Evolutionary conservation across 139 green algal genomes (phyloP).

Genomic region (Haematococcus lacustris): DNA sequence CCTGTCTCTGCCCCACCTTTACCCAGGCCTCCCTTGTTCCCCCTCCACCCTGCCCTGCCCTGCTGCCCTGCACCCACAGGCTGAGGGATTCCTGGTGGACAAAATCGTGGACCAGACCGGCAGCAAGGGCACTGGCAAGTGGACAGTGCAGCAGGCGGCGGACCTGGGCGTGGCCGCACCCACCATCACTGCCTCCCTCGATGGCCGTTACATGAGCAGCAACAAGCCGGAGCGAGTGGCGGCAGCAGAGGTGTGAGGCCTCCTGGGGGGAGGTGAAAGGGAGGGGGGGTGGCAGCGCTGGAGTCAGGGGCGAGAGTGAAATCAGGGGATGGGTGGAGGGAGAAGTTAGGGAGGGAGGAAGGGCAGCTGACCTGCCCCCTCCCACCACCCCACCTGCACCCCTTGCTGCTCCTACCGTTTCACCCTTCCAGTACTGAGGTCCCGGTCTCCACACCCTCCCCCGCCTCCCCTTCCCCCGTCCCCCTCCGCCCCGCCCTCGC

Average conservation of each 20-base stretch:
- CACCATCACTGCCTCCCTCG: slow-evolving; percentile 91
- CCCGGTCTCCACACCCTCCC: not conserved
- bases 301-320: no score
- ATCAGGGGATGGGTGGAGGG: no score
- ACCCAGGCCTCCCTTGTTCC: slow-evolving; percentile 3
- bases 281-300: no score
- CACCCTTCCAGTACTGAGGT: no score
- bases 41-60: not conserved
- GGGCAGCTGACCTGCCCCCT: no score
- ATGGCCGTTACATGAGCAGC: slow-evolving; percentile 82
- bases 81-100: slow-evolving; percentile 79
- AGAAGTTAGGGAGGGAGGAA: no score
- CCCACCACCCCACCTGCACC: no score
- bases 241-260: slow-evolving; percentile 12
- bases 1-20: no score
- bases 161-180: slow-evolving; percentile 89
- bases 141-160: slow-evolving; percentile 98
- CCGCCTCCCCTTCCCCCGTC: not conserved
- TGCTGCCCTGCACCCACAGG: slow-evolving; percentile 12
- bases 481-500: not conserved
- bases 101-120: slow-evolving; percentile 98
- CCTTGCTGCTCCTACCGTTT: no score
- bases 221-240: slow-evolving; percentile 86
- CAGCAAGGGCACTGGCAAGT: slow-evolving; percentile 98
- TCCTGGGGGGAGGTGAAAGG: no score